Conservation (phyloP, 495 filamentous ascomycete genomes). For the Melanomma pulvis-pyrius region DNA sequence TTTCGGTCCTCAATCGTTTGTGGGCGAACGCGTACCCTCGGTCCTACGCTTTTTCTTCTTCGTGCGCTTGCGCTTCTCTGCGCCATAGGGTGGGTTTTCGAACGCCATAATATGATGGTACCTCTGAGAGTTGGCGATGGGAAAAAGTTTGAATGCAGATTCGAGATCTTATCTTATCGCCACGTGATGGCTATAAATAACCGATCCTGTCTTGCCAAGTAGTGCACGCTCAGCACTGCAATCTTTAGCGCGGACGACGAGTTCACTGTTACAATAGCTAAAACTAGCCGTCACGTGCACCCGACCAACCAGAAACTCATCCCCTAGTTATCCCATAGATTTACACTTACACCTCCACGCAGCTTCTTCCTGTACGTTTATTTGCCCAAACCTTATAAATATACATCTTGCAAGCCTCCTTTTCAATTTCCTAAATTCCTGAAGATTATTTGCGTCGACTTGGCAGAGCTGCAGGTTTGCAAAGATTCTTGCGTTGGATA, state of each 20-base stretch:
- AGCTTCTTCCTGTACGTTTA: no score
- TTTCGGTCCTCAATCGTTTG: neutral
- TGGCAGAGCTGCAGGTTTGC: no score
- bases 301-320: no score
- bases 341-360: no score
- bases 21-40: neutral
- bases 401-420: no score
- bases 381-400: no score
- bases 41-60: slow-evolving; percentile 26
- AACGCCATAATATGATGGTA: slow-evolving; percentile 16
- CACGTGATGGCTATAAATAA: slow-evolving; percentile 17
- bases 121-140: neutral
- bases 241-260: neutral
- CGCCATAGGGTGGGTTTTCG: slow-evolving; percentile 3
- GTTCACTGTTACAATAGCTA: neutral
- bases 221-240: neutral
- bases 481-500: no score
- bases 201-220: neutral
- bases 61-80: slow-evolving; percentile 17
- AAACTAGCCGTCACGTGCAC: no score
- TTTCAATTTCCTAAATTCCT: no score
- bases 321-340: no score
- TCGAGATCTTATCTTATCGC: slow-evolving; percentile 27
- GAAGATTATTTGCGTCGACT: no score
- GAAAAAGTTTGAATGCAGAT: neutral